These are phyloP conservation scores for Ormosia semicastrata DNA, from an alignment of 306 rosid genomes.

Conservation along the genomic window DNA sequence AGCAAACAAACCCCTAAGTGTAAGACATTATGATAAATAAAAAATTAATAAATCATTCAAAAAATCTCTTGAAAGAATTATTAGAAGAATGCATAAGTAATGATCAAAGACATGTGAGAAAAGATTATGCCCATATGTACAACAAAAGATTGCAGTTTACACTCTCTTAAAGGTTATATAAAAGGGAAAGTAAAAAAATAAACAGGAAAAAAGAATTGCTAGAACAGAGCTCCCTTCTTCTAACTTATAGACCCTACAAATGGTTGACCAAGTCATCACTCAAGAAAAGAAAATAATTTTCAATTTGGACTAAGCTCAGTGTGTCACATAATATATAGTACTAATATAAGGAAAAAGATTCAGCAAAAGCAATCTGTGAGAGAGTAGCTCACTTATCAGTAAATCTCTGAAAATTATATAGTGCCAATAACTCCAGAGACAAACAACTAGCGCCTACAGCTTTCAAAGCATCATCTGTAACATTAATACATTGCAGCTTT, in stretches of 20 bases:
- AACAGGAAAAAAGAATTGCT: background rate
- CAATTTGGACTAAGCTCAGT: background rate
- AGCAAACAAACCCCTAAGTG: constrained; percentile 71
- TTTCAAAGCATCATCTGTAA: constrained; percentile 82
- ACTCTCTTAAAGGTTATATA: background rate
- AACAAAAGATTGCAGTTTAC: background rate
- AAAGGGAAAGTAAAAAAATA: background rate
- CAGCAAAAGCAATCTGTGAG: background rate
- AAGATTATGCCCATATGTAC: background rate
- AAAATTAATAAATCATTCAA: background rate
- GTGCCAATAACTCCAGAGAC: constrained; percentile 70
- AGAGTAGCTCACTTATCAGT: constrained; percentile 70
- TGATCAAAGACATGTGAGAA: background rate
- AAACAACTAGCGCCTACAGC: constrained; percentile 72
- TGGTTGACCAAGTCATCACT: background rate
- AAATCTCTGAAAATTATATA: constrained; percentile 80
- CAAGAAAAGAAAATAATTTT: background rate
- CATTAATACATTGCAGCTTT: constrained; percentile 84
- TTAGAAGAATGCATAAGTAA: background rate
- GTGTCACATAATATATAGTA: background rate
- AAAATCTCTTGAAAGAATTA: background rate
- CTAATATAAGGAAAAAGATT: background rate
- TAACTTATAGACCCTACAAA: constrained; percentile 16
- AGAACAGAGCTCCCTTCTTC: background rate
- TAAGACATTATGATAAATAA: constrained; percentile 10